Base-by-base conservation (phyloP, 495 filamentous ascomycete genomes). In the Rhypophila decipiens region DNA sequence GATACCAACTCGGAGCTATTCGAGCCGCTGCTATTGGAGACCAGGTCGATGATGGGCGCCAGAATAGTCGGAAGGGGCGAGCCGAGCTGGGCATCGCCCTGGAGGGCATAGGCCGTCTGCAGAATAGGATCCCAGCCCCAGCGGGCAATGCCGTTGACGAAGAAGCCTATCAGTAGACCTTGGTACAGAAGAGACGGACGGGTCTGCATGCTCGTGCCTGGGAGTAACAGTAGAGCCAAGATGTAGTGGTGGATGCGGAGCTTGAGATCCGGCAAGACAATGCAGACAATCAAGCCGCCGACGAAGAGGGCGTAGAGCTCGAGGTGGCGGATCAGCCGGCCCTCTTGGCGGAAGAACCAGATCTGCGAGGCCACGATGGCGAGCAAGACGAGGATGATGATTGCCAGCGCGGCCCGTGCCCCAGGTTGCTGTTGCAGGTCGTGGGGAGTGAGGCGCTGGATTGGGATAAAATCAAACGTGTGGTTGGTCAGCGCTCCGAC, bases 191-290 rank as follows among this genome's bases (percentile, higher is more conserved):
- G 60, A 1, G 79, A 82, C 0, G 84, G 81, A 0, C 91, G 75
- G 4, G 86, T 96, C 50, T 90, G 87, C 48, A 95, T 76, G 34
- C 84, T 82, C 0, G 91, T 96, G 0, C 89, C 91, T 0, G 88
- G 89, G 13, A 95, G 77, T 0, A 98, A 76, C 0, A 80, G 58
- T 3, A 96, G 70, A 15, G 86, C 90, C 7, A 98, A 75, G 55
- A 97, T 85, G 54, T 98, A 97, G 61, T 98, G 93, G 57, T 97
- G 94, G 47, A 97, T 90, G 10, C 93, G 78, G 40, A 98, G 77
- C 39, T 78, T 84, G n/a, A 95, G 81, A n/a, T 78, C 78, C 0
- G 93, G 90, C 10, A 96, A 66, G 0, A 80, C 74, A 0, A 90
- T 71, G 35, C 87, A 74, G 46, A 88, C 65, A 38, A 87, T 42